Percentiles rank a stretch among this genome's conserved stretches.
Evolutionary conservation across 2,329 filamentous ascomycete species (phyloP).

Genomic region (Nannizzia gypsea): DNA sequence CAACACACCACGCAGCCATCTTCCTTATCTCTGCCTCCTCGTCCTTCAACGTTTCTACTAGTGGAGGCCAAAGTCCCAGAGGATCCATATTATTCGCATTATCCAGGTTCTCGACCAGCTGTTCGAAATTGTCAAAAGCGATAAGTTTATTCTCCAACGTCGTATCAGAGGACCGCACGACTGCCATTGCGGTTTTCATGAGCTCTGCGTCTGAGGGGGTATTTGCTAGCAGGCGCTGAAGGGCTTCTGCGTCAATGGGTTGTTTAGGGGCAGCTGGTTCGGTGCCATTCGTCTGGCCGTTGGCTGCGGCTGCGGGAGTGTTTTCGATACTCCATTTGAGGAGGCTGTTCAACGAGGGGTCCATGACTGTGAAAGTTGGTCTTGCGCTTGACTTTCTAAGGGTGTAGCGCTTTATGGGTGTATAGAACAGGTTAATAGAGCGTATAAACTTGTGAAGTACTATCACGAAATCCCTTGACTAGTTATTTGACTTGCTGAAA

Average conservation of each 20-base stretch:
- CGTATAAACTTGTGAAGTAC: too few species aligned
- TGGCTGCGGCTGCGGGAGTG: slow-evolving; percentile 31
- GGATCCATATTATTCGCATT: slow-evolving; percentile 89
- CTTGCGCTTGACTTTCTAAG: not conserved
- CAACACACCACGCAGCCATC: slow-evolving; percentile 89
- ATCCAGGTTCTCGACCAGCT: slow-evolving; percentile 82
- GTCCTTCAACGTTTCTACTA: slow-evolving; percentile 59
- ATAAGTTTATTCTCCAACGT: slow-evolving; percentile 64
- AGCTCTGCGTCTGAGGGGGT: slow-evolving; percentile 82
- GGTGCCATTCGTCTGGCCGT: slow-evolving; percentile 8
- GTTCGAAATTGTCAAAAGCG: slow-evolving; percentile 91
- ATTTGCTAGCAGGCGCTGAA: slow-evolving; percentile 39
- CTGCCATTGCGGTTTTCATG: slow-evolving; percentile 74
- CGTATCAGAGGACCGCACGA: slow-evolving; percentile 55
- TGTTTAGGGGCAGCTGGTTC: slow-evolving; percentile 9
- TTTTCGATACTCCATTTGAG: slow-evolving; percentile 68
- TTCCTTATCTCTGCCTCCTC: slow-evolving; percentile 60
- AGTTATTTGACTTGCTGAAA: not conserved
- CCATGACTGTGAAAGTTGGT: slow-evolving; percentile 26
- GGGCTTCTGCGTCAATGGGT: slow-evolving; percentile 19
- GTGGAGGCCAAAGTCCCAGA: slow-evolving; percentile 67
- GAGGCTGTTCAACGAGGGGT: slow-evolving; percentile 60
- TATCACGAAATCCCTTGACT: too few species aligned
- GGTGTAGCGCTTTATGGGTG: too few species aligned
- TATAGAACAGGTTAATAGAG: too few species aligned